phyloP scores from a whole-genome alignment of 805 yeast species.

The Blastobotrys americana region DNA sequence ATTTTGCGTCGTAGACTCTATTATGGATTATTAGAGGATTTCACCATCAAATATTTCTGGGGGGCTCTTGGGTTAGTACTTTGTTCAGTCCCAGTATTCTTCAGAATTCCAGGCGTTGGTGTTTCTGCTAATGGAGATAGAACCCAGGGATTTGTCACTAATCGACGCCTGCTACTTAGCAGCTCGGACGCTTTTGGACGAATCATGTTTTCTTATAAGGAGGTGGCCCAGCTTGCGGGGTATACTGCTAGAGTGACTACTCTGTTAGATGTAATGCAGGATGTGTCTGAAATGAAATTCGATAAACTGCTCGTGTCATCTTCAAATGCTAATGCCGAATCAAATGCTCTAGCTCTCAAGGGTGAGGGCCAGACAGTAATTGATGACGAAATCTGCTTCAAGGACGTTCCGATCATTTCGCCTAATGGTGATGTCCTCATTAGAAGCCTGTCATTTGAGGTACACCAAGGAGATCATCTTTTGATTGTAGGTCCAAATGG shows the following conservation, averaged over 20 bases:
- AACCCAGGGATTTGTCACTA: conserved; percentile 83
- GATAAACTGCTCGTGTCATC: conserved; percentile 25
- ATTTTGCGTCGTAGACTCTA: conserved; percentile 66
- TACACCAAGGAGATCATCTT: conserved; percentile 75
- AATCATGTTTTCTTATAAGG: conserved; percentile 76
- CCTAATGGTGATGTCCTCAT: conserved; percentile 76
- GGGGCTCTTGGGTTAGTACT: conserved; percentile 89
- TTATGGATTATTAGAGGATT: conserved; percentile 80
- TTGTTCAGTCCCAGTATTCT: conserved; percentile 84
- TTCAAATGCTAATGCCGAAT: conserved; percentile 13
- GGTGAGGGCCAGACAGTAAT: conserved; percentile 31
- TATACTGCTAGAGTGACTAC: conserved; percentile 68
- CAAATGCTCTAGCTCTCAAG: conserved; percentile 14
- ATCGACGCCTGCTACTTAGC: conserved; percentile 71
- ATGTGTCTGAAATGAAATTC: conserved; percentile 36
- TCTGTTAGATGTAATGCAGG: conserved; percentile 56
- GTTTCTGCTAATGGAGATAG: conserved; percentile 20
- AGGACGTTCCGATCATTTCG: conserved; percentile 71
- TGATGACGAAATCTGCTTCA: conserved; percentile 57
- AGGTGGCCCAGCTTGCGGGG: conserved; percentile 74
- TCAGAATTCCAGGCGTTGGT: conserved; percentile 41
- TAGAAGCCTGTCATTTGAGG: conserved; percentile 56
- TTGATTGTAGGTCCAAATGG: conserved; percentile 95
- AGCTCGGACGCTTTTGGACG: conserved; percentile 87
- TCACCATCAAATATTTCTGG: conserved; percentile 86